These are phyloP conservation scores for Cotoneaster glaucophyllus DNA, from an alignment of 306 rosid species.

Conservation along the genomic window DNA sequence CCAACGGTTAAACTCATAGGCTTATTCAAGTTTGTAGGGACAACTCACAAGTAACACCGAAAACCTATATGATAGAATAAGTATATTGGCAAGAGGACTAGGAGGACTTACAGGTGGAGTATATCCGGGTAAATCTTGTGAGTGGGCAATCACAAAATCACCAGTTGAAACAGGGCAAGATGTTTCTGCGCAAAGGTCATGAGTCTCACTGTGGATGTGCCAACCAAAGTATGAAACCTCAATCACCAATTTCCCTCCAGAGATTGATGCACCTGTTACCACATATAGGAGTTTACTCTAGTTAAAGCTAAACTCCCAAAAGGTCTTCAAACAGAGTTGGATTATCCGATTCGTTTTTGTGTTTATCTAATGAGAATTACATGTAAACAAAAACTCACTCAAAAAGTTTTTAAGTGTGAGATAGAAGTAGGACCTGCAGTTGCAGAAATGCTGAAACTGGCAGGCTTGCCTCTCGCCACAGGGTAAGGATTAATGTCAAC, in stretches of 20 bases:
- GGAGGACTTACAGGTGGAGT: conserved; percentile 84
- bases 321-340: neutral
- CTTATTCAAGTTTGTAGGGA: neutral
- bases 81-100: neutral
- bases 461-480: conserved; percentile 62
- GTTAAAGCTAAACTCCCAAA: conserved; percentile 1
- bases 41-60: neutral
- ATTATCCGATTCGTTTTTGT: neutral
- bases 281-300: neutral
- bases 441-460: conserved; percentile 74
- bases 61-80: neutral
- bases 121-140: conserved; percentile 63
- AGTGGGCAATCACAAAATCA: conserved; percentile 70
- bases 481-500: conserved; percentile 77
- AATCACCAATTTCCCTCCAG: conserved; percentile 68
- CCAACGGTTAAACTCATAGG: neutral
- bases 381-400: neutral
- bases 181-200: conserved; percentile 76
- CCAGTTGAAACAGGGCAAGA: conserved; percentile 76
- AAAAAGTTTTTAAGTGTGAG: neutral
- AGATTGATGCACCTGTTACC: conserved; percentile 44
- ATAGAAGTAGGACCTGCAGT: conserved; percentile 41
- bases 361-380: neutral
- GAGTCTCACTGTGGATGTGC: conserved; percentile 71
- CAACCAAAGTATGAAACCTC: conserved; percentile 79